Evolutionary conservation across 139 green algal species (phyloP), one percentile per base, ranked within the genome.

Genomic region (Marvania coccoides): DNA sequence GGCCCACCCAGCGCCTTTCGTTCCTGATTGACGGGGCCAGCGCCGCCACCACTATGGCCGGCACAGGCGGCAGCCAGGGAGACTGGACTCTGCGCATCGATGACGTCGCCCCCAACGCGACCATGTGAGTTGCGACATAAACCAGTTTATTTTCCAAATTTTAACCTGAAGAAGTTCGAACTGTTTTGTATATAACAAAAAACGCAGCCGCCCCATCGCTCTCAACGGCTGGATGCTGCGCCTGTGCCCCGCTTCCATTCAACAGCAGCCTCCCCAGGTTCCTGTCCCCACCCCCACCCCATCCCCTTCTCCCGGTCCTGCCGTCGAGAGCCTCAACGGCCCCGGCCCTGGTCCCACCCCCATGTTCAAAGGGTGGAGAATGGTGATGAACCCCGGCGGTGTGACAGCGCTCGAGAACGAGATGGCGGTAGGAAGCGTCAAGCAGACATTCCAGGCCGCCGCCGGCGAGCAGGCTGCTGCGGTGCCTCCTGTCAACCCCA

Each of bases 41-140:
- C 13, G 55, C 64, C 19, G 55, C 51, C 15, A 24, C 51, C 19
- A 39, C 46, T 36, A 38, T 53, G 26, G 65, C 51, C 3, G 53
- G 48, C 28, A 36, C 38, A 0, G 66, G 66, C 29, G 66, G 66
- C 56, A 67, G 37, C 55, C 66, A 73, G 31, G 66, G 66, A 53
- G 8, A 45, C 37, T 73, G 66, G 66, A 58, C 30, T 3, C 39
- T 73, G 15, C 33, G 29, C 15, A 46, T 73, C 15, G 38, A 40
- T 19, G 66, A 73, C n/a, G 55, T 73, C 10, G 66, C 66, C 4
- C 66, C 66, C 53, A 73, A 73, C 30, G 46, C 58, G 37, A 73
- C 53, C 4, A 38, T 72, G 63, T 64, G n/a, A n/a, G n/a, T n/a
- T n/a, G n/a, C n/a, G n/a, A n/a, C n/a, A n/a, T n/a, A n/a, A n/a